A percentile compares a stretch with the other conserved stretches of the same genome.
phyloP scores from a whole-genome alignment of 2,329 filamentous ascomycete genomes.

The Teratosphaeriaceae sp. region DNA sequence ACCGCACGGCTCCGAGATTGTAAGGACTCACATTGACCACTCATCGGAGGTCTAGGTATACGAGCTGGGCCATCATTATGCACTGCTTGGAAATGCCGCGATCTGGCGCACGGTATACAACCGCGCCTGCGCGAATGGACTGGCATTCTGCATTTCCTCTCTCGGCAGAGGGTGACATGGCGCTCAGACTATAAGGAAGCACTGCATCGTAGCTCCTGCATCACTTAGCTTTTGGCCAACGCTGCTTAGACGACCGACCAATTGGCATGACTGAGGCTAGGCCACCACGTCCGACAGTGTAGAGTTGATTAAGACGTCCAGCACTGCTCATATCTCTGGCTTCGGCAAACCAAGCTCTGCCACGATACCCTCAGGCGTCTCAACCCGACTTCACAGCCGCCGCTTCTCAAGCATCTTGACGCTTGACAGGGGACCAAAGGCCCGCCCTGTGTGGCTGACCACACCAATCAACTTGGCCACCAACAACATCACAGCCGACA shows the following conservation, averaged over 20 bases:
- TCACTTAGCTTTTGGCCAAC: too few relatives aligned
- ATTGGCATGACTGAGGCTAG: too few relatives aligned
- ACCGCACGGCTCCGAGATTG: too few relatives aligned
- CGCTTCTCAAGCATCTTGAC: not conserved
- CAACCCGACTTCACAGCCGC: not conserved
- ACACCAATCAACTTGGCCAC: too few relatives aligned
- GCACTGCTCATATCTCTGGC: too few relatives aligned
- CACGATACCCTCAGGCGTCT: not conserved
- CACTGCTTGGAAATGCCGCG: too few relatives aligned
- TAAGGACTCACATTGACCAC: too few relatives aligned
- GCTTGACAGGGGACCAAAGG: slow-evolving; percentile 1
- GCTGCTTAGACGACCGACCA: too few relatives aligned
- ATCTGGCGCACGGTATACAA: not conserved
- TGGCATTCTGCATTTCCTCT: too few relatives aligned
- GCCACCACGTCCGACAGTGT: not conserved
- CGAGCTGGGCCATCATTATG: too few relatives aligned
- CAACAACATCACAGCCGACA: not conserved
- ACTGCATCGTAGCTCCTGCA: not conserved
- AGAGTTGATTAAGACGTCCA: not conserved
- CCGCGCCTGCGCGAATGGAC: too few relatives aligned
- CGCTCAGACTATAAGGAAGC: not conserved
- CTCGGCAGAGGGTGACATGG: not conserved
- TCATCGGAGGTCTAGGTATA: too few relatives aligned
- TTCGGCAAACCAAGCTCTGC: not conserved
- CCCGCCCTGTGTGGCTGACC: slow-evolving; percentile 1